Base-by-base conservation (phyloP, 805 yeast genomes). In the Candida broadrunensis region DNA sequence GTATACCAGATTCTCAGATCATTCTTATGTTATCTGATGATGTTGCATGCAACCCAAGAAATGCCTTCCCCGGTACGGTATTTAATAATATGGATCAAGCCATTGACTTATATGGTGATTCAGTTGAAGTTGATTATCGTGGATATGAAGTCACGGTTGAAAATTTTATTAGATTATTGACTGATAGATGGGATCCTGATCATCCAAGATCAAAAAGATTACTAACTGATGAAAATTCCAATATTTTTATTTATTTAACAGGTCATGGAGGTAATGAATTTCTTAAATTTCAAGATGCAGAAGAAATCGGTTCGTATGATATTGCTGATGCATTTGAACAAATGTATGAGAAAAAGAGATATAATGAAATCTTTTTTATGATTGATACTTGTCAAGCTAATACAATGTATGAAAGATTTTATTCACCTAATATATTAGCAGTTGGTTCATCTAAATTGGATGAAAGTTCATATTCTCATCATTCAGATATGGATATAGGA, bases 211-310 rank as follows among this genome's bases (percentile, higher is more conserved):
- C 95, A 12, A 93, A 93, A 63, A 73, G 98, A 49, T 70, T 93
- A 35, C 67, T 90, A 45, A 88, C 98, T 0, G 98, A 93, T 67
- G 97, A 90, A 59, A 82, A 88, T 58, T 87, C 96, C 23, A 93
- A 93, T 60, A 88, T 93, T 37, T 87, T 93, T 62, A 85, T 93
- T 20, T 93, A 93, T 60, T 75, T 93, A 81, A 93, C 99, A 1
- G 99, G 99, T 18, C 99, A 93, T 63, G 99, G 99, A 18, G 99
- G 99, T 38, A 88, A 90, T 55, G 98, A 93, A 62, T 93, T 93
- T 62, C 75, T 93, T 54, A 93, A 93, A 64, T 93, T 93, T 62
- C 99, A 93, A 67, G 99, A 93, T 59, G 97, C 98, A 9, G 99
- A 93, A 61, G 99, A 93, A 56, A 89, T 93, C 43, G 89, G 96